Base-by-base conservation (phyloP, 2,329 filamentous ascomycete species). In the Penicillium brasilianum region DNA sequence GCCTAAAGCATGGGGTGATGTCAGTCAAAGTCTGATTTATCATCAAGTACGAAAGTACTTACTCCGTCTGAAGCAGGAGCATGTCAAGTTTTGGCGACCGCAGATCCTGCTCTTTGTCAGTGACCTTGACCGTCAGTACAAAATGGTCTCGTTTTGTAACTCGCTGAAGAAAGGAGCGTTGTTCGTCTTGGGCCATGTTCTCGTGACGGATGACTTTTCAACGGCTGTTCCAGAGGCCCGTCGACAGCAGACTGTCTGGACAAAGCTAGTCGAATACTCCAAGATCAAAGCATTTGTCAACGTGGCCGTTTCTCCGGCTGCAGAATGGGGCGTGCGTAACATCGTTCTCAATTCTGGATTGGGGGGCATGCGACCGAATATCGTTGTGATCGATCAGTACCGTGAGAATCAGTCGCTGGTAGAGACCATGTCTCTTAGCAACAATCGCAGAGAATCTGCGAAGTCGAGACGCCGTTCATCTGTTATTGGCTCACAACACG, bases 31-130 rank as follows among this genome's bases (percentile, higher is more conserved):
- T 69, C 80, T 96, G 62, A 96, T 96, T 55, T 96, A 96, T 71
- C 87, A 90, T 65, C 92, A 96, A 78, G 92, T 96, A 14, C 86
- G 92, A 61, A 96, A 96, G 70, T 96, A 96, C 71, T 78, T 96
- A 32, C 81, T 96, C 32, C 87, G 92, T n/a, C 80, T 96, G 32
- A 88, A 87, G 53, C 91, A 92, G 37, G 92, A 96, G 69, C 92
- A 96, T 72, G 93, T 96, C 76, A 96, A 96, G 71, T 96, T 96
- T 74, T 96, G 93, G 92, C 85, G 92, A 55, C 92, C 92, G 0
- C 92, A 96, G 66, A 93, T 96, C 46, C 85, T 96, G 51, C 82
- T 96, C 0, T 85, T 96, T 56, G 87, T 95, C 65, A 95, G 94
- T 72, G 87, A 95, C 69, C 90, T 92, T 4, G 85, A 92, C n/a